Percentiles rank a stretch among this genome's conserved stretches.
These are phyloP conservation scores for Carex parvula DNA, from an alignment of 176 grass and related monocot genomes.

Conservation along the genomic window DNA sequence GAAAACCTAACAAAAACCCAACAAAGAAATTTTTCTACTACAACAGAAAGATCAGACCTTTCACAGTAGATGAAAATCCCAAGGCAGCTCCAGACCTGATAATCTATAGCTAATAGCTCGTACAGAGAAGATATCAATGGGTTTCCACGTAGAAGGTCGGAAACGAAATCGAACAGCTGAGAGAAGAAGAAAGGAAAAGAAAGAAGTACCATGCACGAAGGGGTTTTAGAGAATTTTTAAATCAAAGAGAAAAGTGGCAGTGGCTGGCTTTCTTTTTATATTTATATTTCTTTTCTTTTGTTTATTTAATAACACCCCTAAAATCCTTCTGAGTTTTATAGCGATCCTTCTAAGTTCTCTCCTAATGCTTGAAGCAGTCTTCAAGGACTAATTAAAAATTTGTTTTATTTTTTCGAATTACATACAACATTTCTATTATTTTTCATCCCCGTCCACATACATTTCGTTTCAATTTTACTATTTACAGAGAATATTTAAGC, in stretches of 20 bases:
- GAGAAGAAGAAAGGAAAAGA: conserved; percentile 27
- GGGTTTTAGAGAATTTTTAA: conserved; percentile 19
- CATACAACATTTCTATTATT: background rate
- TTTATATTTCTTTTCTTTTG: background rate
- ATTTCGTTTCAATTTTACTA: background rate
- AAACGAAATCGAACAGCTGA: conserved; percentile 3
- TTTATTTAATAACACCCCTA: background rate
- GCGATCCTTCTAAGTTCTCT: background rate
- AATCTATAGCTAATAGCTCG: background rate
- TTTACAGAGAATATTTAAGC: background rate
- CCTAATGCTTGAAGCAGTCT: too few relatives aligned
- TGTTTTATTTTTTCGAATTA: conserved; percentile 9
- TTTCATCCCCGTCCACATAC: background rate
- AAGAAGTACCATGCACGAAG: conserved; percentile 13
- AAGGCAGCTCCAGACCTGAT: background rate
- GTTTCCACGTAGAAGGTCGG: background rate
- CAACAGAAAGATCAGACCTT: conserved; percentile 24
- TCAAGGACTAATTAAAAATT: background rate
- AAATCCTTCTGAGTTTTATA: background rate
- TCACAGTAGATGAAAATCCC: conserved; percentile 1
- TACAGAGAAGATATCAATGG: background rate
- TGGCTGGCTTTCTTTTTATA: background rate
- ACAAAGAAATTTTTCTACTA: conserved; percentile 7
- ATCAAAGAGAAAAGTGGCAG: background rate
- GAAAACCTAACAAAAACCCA: conserved; percentile 7